A percentile compares a stretch with the other conserved stretches of the same genome.
Evolutionary conservation across 2,329 filamentous ascomycete genomes (phyloP).

Genomic region (Cryphonectria japonica): DNA sequence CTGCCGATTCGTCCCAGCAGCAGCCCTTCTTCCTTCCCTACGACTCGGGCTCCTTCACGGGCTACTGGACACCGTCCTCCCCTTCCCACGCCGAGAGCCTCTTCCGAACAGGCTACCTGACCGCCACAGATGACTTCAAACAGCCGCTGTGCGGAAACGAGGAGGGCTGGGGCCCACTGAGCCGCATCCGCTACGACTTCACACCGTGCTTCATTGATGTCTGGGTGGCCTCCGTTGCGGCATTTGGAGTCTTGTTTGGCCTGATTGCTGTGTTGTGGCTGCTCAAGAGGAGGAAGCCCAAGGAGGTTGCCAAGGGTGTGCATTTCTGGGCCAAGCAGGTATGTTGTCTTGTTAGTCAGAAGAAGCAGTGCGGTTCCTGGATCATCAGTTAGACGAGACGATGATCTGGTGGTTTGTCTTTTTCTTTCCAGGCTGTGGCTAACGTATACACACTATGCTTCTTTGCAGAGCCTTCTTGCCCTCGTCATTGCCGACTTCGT

Average conservation of each 20-base stretch:
- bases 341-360: constrained; percentile 30
- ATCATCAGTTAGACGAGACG: background rate
- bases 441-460: constrained; percentile 21
- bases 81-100: constrained; percentile 48
- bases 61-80: constrained; percentile 45
- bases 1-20: constrained; percentile 23
- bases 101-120: constrained; percentile 62
- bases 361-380: background rate
- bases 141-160: constrained; percentile 85
- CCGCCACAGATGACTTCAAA: constrained; percentile 49
- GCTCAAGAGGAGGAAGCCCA: constrained; percentile 66
- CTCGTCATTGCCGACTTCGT: constrained; percentile 70
- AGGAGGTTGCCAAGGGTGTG: constrained; percentile 78
- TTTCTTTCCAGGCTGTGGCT: background rate
- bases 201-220: constrained; percentile 97
- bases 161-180: constrained; percentile 96
- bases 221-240: constrained; percentile 78
- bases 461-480: constrained; percentile 59
- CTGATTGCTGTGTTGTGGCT: constrained; percentile 80
- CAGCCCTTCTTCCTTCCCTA: constrained; percentile 33
- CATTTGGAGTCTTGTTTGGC: constrained; percentile 79
- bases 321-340: constrained; percentile 95
- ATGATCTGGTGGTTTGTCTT: too few relatives aligned
- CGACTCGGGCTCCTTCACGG: constrained; percentile 64
- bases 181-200: constrained; percentile 85